Percentiles rank a stretch among this genome's conserved stretches.
Evolutionary conservation across 2,329 filamentous ascomycete genomes (phyloP).

Genomic region (Ceratocystis lukuohia): DNA sequence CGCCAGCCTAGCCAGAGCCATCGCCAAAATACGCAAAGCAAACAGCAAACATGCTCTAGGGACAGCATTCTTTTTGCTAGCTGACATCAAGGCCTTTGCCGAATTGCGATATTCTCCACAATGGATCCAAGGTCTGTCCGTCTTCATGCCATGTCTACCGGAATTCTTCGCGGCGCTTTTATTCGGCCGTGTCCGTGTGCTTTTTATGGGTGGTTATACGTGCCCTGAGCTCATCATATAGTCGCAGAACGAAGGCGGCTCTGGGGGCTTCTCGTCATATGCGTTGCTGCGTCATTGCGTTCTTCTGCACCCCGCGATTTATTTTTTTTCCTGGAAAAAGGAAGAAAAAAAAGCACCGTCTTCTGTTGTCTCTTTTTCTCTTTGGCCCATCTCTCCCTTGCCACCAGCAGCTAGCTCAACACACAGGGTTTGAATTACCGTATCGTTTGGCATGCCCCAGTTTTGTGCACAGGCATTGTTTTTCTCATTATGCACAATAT

Average conservation of each 20-base stretch:
- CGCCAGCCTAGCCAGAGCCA: not conserved
- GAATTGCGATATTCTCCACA: not conserved
- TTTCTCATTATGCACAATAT: not conserved
- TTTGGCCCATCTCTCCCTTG: not conserved
- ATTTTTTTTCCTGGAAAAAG: not conserved
- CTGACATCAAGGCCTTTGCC: not conserved
- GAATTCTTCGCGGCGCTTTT: not conserved
- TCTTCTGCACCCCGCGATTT: constrained; percentile 1
- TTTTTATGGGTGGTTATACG: not conserved
- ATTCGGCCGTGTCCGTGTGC: constrained; percentile 5
- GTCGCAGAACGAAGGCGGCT: not conserved
- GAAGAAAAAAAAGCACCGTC: not conserved
- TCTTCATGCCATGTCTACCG: constrained; percentile 1
- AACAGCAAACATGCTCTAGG: not conserved
- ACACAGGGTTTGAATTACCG: no score
- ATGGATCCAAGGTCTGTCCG: not conserved
- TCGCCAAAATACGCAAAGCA: not conserved
- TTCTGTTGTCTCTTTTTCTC: constrained; percentile 2
- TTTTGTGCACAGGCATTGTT: not conserved
- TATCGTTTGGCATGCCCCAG: not conserved
- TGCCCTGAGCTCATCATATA: not conserved
- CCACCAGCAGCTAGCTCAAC: no score
- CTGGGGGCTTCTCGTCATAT: not conserved
- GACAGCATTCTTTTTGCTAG: not conserved
- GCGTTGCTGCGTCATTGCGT: not conserved